These are phyloP conservation scores for Boletus edulis DNA, from an alignment of 768 basidiomycete genomes.

Conservation along the genomic window DNA sequence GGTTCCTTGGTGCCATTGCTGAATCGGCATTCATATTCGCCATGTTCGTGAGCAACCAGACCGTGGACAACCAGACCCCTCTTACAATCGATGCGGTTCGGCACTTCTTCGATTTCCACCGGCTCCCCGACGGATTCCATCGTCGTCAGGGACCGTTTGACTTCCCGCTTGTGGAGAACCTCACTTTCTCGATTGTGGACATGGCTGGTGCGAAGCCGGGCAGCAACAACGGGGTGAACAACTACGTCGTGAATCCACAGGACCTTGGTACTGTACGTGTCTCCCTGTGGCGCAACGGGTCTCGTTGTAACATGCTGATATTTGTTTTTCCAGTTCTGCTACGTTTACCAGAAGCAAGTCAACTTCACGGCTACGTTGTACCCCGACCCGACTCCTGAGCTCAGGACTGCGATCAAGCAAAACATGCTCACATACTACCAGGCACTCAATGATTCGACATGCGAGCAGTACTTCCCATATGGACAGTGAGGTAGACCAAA, in stretches of 20 bases:
- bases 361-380: conserved; percentile 17
- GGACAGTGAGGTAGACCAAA: too few relatives aligned
- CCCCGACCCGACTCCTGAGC: conserved; percentile 14
- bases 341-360: conserved; percentile 14
- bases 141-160: conserved; percentile 15
- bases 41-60: conserved; percentile 24
- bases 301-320: not conserved
- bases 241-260: conserved; percentile 9
- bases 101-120: conserved; percentile 12
- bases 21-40: conserved; percentile 17
- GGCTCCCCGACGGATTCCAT: conserved; percentile 14
- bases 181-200: not conserved
- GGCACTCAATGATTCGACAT: too few relatives aligned
- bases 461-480: too few relatives aligned
- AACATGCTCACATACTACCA: too few relatives aligned
- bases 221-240: conserved; percentile 11
- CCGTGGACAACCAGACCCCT: not conserved
- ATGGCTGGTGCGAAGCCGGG: conserved; percentile 8
- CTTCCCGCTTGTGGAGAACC: not conserved
- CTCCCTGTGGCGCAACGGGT: not conserved
- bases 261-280: conserved; percentile 12
- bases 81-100: conserved; percentile 6
- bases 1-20: conserved; percentile 11
- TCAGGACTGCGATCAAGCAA: too few relatives aligned
- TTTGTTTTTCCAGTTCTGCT: conserved; percentile 12